A percentile compares a stretch with the other conserved stretches of the same genome.
Evolutionary conservation across 805 yeast genomes (phyloP).

Genomic region (Nakazawaea wickerhamii): DNA sequence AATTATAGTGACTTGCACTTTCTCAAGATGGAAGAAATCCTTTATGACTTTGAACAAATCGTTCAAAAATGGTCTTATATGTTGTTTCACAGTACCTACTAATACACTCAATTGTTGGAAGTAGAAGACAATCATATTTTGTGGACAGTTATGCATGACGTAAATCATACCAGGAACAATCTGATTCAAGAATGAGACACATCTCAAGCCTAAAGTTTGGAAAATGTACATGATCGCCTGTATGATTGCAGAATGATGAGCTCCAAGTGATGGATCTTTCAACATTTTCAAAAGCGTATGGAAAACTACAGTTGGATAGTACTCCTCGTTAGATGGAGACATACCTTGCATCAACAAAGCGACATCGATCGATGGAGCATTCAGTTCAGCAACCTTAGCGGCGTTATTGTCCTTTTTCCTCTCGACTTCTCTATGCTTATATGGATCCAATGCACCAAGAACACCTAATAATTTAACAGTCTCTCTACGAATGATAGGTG

Average conservation of each 20-base stretch:
- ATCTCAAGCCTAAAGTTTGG: constrained; percentile 80
- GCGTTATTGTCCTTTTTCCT: constrained; percentile 32
- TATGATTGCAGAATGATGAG: constrained; percentile 88
- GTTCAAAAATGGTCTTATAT: constrained; percentile 75
- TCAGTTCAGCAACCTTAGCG: constrained; percentile 54
- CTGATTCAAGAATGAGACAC: constrained; percentile 83
- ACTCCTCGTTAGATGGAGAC: constrained; percentile 89
- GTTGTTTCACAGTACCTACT: constrained; percentile 79
- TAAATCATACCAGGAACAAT: constrained; percentile 82
- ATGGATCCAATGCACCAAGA: constrained; percentile 95
- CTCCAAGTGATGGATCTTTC: constrained; percentile 76
- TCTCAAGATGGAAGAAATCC: constrained; percentile 60
- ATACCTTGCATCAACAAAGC: constrained; percentile 88
- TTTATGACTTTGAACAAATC: constrained; percentile 71
- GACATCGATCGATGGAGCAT: constrained; percentile 87
- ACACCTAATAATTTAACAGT: constrained; percentile 88
- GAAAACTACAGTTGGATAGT: constrained; percentile 92
- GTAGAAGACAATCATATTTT: constrained; percentile 76
- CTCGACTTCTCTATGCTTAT: constrained; percentile 89
- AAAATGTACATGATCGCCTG: constrained; percentile 91
- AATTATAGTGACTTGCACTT: constrained; percentile 73
- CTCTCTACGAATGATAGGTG: constrained; percentile 73
- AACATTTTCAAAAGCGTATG: constrained; percentile 77
- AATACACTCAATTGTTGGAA: constrained; percentile 83
- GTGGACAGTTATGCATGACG: constrained; percentile 80